Percentiles rank a stretch among this genome's conserved stretches.
These are phyloP conservation scores for Lichtheimia ramosa DNA, from an alignment of 371 early-diverging fungal genomes.

Conservation along the genomic window DNA sequence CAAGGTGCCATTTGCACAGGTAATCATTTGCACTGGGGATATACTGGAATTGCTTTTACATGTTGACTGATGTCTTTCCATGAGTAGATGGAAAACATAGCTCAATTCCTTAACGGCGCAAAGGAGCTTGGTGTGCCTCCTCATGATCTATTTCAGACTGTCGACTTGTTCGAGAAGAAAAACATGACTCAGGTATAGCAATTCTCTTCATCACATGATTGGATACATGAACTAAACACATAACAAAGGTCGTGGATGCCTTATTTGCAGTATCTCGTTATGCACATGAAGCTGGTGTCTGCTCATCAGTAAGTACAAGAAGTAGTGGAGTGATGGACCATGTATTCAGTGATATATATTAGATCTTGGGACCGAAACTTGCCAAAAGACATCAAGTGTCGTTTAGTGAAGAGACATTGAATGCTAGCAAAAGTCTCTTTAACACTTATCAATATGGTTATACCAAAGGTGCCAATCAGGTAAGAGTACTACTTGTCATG, in stretches of 20 bases:
- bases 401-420: slow-evolving; percentile 68
- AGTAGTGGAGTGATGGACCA: not conserved
- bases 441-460: slow-evolving; percentile 63
- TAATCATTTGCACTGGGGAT: slow-evolving; percentile 20
- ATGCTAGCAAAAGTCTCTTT: slow-evolving; percentile 56
- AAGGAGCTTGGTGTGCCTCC: slow-evolving; percentile 75
- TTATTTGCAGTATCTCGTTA: slow-evolving; percentile 83
- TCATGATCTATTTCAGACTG: slow-evolving; percentile 86
- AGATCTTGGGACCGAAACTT: slow-evolving; percentile 76
- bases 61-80: not conserved
- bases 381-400: slow-evolving; percentile 67
- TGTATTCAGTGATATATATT: not conserved
- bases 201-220: not conserved
- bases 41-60: not conserved
- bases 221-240: not conserved
- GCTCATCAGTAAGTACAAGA: slow-evolving; percentile 37
- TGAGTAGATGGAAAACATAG: slow-evolving; percentile 83
- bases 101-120: slow-evolving; percentile 72
- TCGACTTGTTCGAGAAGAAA: slow-evolving; percentile 88
- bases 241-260: slow-evolving; percentile 60
- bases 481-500: slow-evolving; percentile 5
- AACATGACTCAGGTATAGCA: slow-evolving; percentile 71
- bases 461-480: slow-evolving; percentile 57
- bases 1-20: slow-evolving; percentile 81
- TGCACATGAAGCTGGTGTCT: slow-evolving; percentile 65